These are phyloP conservation scores for Trichoderma breve DNA, from an alignment of 2,329 filamentous ascomycete genomes.

Conservation along the genomic window DNA sequence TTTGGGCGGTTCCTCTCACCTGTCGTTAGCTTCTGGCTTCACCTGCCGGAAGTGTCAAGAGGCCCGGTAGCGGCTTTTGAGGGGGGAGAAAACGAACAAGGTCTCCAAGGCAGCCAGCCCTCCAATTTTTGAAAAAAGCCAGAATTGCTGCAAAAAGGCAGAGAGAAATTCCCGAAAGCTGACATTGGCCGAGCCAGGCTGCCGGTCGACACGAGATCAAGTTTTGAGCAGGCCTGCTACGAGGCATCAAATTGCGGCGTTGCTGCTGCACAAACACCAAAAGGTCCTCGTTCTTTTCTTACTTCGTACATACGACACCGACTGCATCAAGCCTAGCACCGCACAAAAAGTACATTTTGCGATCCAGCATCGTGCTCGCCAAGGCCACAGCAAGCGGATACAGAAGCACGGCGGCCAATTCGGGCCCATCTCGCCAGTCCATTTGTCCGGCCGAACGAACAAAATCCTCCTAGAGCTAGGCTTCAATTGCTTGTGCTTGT, in stretches of 20 bases:
- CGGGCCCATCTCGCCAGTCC: conserved; percentile 6
- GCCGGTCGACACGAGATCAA: neutral
- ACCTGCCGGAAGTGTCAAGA: conserved; percentile 7
- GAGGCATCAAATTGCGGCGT: neutral
- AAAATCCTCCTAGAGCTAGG: conserved; percentile 1
- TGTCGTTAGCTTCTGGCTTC: neutral
- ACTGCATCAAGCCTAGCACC: neutral
- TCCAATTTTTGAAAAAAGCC: neutral
- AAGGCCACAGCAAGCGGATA: neutral
- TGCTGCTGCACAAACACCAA: neutral
- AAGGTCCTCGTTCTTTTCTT: neutral
- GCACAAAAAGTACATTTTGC: neutral
- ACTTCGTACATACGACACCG: neutral
- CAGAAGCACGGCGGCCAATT: neutral
- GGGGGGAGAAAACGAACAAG: neutral
- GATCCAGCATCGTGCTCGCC: neutral
- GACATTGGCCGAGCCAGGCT: conserved; percentile 11
- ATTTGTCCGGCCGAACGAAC: conserved; percentile 19
- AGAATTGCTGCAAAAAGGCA: neutral
- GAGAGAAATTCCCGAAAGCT: conserved; percentile 4
- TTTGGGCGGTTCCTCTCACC: neutral
- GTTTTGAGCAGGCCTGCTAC: neutral
- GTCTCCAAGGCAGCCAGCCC: neutral
- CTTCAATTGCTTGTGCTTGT: neutral
- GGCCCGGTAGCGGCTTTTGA: conserved; percentile 1